A percentile compares a stretch with the other conserved stretches of the same genome.
phyloP scores from a whole-genome alignment of 164 flowering plant species.

The Annona squamosa region DNA sequence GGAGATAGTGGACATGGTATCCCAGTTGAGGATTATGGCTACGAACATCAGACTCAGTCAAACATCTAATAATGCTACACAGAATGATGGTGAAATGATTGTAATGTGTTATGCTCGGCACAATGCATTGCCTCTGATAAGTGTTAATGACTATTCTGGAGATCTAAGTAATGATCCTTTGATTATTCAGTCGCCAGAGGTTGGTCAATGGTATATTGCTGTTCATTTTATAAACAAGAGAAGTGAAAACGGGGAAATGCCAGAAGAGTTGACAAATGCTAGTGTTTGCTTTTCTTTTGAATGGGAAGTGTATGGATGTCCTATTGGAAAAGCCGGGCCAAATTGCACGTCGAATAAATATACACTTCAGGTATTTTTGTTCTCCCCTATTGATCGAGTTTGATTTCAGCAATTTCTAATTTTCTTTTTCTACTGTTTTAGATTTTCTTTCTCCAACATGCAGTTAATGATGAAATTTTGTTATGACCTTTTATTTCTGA shows the following conservation, averaged over 20 bases:
- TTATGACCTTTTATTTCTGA: too few relatives aligned
- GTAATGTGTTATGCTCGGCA: conserved; percentile 62
- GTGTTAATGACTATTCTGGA: conserved; percentile 48
- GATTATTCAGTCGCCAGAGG: conserved; percentile 47
- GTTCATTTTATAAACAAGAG: conserved; percentile 34
- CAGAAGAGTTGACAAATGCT: conserved; percentile 10
- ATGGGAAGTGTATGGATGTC: conserved; percentile 58
- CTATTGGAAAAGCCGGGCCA: conserved; percentile 60
- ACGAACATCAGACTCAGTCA: conserved; percentile 25
- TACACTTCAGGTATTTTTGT: conserved; percentile 60
- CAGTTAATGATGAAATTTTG: too few relatives aligned
- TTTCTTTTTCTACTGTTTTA: background rate
- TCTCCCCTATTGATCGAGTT: background rate
- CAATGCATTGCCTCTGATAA: conserved; percentile 56
- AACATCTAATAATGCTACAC: conserved; percentile 20
- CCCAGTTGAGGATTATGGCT: conserved; percentile 39
- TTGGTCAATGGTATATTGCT: conserved; percentile 73
- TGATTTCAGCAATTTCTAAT: background rate
- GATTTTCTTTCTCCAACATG: background rate
- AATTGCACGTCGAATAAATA: conserved; percentile 55
- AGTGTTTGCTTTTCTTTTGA: conserved; percentile 65
- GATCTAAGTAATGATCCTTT: conserved; percentile 40
- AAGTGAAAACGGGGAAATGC: conserved; percentile 19
- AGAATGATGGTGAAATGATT: conserved; percentile 18
- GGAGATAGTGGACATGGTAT: conserved; percentile 40